Base-by-base conservation (phyloP, 139 green algal genomes). In the Chlamydomonas sphaeroides region DNA sequence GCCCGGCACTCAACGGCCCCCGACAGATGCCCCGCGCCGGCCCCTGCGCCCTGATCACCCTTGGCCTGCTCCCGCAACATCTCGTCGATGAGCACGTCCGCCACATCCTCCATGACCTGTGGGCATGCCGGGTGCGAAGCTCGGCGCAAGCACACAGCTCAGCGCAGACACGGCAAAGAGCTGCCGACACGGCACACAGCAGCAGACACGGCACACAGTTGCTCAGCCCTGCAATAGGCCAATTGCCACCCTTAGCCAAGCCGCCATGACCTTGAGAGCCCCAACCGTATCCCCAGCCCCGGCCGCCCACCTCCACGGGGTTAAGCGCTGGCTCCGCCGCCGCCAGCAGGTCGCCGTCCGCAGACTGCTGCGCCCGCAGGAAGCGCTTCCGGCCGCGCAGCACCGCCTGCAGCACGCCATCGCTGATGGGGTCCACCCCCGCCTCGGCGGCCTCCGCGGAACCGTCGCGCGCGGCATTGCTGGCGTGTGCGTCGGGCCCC, bases 61-160 rank as follows among this genome's bases (percentile, higher is more conserved):
- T 63, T 23, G 5, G 80, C 80, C n/a, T 86, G 80, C 28, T 75
- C 68, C 56, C 45, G 20, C 33, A 80, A 48, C 69, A 86, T 21
- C 20, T 86, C 80, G 33, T 86, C 80, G 45, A 86, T 33, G 45
- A 86, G 80, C 2, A 51, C 62, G 28, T 86, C 80, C n/a, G 70
- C 65, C 0, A 86, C 26, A 35, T 86, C 80, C 61, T 86, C 69
- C 49, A 86, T 78, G 0, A 86, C 45, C 75, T 82, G 38, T 5
- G 4, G n/a, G n/a, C n/a, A n/a, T n/a, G n/a, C n/a, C n/a, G n/a
- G n/a, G n/a, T n/a, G n/a, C n/a, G n/a, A n/a, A n/a, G n/a, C n/a
- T n/a, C n/a, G n/a, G n/a, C n/a, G n/a, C n/a, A n/a, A n/a, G n/a
- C n/a, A n/a, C n/a, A n/a, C n/a, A n/a, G n/a, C n/a, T n/a, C n/a